Conservation (phyloP, 1,284 basidiomycete genomes). For the Pseudozyma pruni region DNA sequence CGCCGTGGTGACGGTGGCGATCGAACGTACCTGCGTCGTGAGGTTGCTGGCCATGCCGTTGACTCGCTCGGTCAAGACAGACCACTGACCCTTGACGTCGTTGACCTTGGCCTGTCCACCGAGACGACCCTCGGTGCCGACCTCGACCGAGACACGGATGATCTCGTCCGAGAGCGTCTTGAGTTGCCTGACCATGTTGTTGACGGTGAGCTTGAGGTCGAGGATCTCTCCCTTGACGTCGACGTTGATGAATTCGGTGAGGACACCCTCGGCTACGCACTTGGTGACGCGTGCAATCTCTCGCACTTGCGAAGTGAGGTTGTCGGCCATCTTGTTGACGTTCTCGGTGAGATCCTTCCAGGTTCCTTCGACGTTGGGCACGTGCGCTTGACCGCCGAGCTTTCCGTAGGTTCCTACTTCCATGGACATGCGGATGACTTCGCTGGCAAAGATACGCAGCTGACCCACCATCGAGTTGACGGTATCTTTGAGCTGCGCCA, state of each 20-base stretch:
- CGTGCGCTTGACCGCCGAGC: conserved; percentile 67
- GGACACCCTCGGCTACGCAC: conserved; percentile 86
- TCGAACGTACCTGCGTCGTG: conserved; percentile 84
- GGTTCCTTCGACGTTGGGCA: conserved; percentile 69
- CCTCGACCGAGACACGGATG: conserved; percentile 81
- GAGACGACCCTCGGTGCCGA: conserved; percentile 88
- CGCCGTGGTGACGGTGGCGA: conserved; percentile 65
- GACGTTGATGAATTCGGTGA: conserved; percentile 88
- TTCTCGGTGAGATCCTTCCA: conserved; percentile 70
- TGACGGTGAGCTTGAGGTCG: conserved; percentile 77
- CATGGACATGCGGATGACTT: conserved; percentile 71
- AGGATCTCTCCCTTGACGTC: conserved; percentile 98
- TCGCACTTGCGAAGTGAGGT: conserved; percentile 62
- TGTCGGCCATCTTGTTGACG: conserved; percentile 70
- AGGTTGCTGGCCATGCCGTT: conserved; percentile 74
- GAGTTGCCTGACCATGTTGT: conserved; percentile 67
- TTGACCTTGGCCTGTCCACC: conserved; percentile 86
- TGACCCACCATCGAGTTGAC: conserved; percentile 92
- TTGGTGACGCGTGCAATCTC: conserved; percentile 69
- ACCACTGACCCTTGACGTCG: conserved; percentile 70
- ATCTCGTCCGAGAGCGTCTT: conserved; percentile 66
- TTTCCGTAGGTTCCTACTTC: conserved; percentile 67
- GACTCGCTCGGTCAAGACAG: conserved; percentile 68
- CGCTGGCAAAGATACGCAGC: conserved; percentile 82
- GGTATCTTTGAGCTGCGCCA: conserved; percentile 82